Percentiles rank a stretch among this genome's conserved stretches.
Evolutionary conservation across 2,329 filamentous ascomycete genomes (phyloP).

Genomic region (Cladophialophora immunda): DNA sequence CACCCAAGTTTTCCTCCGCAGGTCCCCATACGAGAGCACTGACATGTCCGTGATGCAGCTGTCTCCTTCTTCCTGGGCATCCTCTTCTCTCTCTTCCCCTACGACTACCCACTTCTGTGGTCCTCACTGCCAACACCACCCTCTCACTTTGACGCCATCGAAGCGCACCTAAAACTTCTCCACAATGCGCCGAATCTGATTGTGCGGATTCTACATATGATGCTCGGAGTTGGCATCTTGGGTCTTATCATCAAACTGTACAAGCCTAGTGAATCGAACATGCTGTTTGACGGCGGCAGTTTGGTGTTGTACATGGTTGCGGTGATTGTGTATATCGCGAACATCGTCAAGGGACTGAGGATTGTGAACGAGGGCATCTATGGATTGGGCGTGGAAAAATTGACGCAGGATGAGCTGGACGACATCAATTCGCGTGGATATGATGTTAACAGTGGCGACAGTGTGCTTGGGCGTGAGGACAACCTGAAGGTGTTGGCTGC

Average conservation of each 20-base stretch:
- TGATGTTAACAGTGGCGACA: conserved; percentile 47
- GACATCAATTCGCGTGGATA: conserved; percentile 40
- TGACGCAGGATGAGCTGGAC: conserved; percentile 49
- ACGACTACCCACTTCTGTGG: conserved; percentile 68
- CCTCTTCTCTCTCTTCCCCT: conserved; percentile 94
- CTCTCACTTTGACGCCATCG: conserved; percentile 83
- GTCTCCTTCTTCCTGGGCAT: conserved; percentile 98
- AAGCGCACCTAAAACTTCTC: conserved; percentile 88
- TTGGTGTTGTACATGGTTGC: conserved; percentile 82
- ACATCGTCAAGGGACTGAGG: conserved; percentile 93
- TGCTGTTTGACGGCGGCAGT: conserved; percentile 85
- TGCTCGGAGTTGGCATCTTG: conserved; percentile 84
- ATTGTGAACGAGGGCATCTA: conserved; percentile 79
- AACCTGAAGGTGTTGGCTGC: conserved; percentile 89
- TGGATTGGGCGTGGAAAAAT: conserved; percentile 46
- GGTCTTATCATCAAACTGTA: conserved; percentile 96
- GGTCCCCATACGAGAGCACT: conserved; percentile 22
- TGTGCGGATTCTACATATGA: conserved; percentile 90
- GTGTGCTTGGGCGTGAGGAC: conserved; percentile 83
- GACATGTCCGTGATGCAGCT: conserved; percentile 57
- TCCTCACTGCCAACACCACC: conserved; percentile 51
- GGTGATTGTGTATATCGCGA: conserved; percentile 90
- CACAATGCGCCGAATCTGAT: conserved; percentile 93
- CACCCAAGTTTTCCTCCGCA: not conserved
- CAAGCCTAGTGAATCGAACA: conserved; percentile 90